These are phyloP conservation scores for Tricholoma matsutake DNA, from an alignment of 768 basidiomycete species.

Conservation along the genomic window DNA sequence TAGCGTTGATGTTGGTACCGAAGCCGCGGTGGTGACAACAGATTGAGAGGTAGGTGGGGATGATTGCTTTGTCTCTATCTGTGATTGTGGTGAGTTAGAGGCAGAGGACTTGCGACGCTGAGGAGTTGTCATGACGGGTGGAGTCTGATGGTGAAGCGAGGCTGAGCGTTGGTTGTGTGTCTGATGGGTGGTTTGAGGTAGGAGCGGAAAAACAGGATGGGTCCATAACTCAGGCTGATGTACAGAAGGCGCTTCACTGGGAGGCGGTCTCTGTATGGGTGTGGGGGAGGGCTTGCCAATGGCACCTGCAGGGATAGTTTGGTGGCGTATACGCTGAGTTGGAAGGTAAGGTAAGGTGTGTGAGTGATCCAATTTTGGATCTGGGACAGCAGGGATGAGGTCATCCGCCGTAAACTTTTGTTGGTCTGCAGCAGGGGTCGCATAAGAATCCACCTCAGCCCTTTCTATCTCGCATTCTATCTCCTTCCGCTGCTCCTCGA, in stretches of 20 bases:
- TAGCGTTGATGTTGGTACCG: constrained; percentile 34
- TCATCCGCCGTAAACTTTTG: constrained; percentile 16
- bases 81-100: constrained; percentile 1
- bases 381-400: constrained; percentile 8
- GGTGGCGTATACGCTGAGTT: constrained; percentile 14
- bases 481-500: constrained; percentile 63
- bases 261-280: constrained; percentile 25
- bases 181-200: constrained; percentile 7
- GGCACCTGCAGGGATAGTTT: constrained; percentile 15
- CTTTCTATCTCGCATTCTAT: constrained; percentile 60
- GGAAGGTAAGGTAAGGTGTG: constrained; percentile 16
- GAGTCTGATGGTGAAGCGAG: constrained; percentile 25
- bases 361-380: constrained; percentile 18
- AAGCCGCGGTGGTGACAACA: constrained; percentile 15
- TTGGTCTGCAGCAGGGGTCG: constrained; percentile 9
- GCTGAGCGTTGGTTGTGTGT: constrained; percentile 25
- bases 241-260: constrained; percentile 10
- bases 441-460: constrained; percentile 31
- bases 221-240: constrained; percentile 10
- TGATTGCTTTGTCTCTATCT: background rate
- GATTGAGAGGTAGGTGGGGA: background rate
- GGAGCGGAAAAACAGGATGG: constrained; percentile 5
- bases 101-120: constrained; percentile 24
- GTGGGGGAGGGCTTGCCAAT: constrained; percentile 19
- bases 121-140: constrained; percentile 20